Percentiles rank a stretch among this genome's conserved stretches.
These are phyloP conservation scores for Clavispora santaluciae DNA, from an alignment of 805 yeast genomes.

Conservation along the genomic window DNA sequence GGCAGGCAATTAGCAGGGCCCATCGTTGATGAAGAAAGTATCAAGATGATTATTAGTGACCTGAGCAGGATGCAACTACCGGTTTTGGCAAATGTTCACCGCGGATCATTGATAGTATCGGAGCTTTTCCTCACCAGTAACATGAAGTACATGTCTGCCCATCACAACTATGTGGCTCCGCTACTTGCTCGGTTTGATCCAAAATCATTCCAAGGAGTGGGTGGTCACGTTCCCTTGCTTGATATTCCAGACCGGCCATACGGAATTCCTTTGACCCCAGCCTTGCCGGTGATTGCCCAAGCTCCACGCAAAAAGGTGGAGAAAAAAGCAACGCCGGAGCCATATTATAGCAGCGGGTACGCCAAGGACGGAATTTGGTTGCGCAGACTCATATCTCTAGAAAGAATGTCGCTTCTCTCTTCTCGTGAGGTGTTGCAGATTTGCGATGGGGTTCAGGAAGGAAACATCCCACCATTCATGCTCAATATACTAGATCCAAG, in stretches of 20 bases:
- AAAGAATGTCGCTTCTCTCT: slow-evolving; percentile 22
- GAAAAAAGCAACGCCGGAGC: slow-evolving; percentile 18
- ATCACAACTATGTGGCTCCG: slow-evolving; percentile 34
- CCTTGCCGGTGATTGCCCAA: slow-evolving; percentile 3
- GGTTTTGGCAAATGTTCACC: slow-evolving; percentile 22
- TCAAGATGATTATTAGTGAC: slow-evolving; percentile 26
- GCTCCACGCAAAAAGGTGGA: not conserved
- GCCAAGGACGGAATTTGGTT: slow-evolving; percentile 36
- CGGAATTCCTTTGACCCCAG: not conserved
- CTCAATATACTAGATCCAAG: slow-evolving; percentile 30
- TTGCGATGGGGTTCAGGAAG: slow-evolving; percentile 35
- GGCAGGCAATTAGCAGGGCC: slow-evolving; percentile 20
- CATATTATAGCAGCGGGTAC: slow-evolving; percentile 9
- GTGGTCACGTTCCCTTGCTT: slow-evolving; percentile 26
- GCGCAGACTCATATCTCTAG: slow-evolving; percentile 25
- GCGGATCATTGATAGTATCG: slow-evolving; percentile 31
- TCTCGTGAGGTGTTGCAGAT: slow-evolving; percentile 29
- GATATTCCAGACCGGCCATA: slow-evolving; percentile 21
- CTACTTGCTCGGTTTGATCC: slow-evolving; percentile 24
- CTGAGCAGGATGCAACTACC: slow-evolving; percentile 29
- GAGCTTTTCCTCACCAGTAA: slow-evolving; percentile 34
- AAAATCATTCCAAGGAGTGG: slow-evolving; percentile 16
- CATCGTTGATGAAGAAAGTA: slow-evolving; percentile 27
- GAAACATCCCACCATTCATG: slow-evolving; percentile 33
- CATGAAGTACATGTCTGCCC: slow-evolving; percentile 30